A percentile compares a stretch with the other conserved stretches of the same genome.
Conservation (phyloP, 2,329 filamentous ascomycete species). For the Talaromyces sp. region DNA sequence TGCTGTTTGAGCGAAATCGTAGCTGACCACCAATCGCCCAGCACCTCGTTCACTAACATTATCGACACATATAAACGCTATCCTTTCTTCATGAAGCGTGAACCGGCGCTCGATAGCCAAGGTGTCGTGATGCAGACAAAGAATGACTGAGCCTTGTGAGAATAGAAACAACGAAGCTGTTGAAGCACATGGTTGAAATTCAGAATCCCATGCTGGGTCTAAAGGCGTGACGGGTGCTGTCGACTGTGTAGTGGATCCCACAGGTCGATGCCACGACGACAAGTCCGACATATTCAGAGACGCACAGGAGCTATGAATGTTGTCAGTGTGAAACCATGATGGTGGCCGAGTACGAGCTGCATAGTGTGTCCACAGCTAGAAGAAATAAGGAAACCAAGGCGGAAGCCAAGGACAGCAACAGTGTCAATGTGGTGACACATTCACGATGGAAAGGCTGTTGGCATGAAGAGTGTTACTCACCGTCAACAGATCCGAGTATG, state of each 20-base stretch:
- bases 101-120: conserved; percentile 85
- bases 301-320: conserved; percentile 12
- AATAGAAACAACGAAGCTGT: conserved; percentile 90
- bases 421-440: conserved; percentile 5
- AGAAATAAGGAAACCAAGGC: neutral
- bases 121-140: conserved; percentile 90
- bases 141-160: conserved; percentile 73
- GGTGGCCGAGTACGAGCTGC: neutral
- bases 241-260: conserved; percentile 57
- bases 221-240: conserved; percentile 44
- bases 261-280: conserved; percentile 59
- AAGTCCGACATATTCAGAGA: conserved; percentile 53
- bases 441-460: neutral
- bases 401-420: neutral
- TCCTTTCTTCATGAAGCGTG: conserved; percentile 75
- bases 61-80: conserved; percentile 81
- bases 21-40: conserved; percentile 85
- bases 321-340: conserved; percentile 16
- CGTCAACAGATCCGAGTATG: conserved; percentile 11
- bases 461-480: conserved; percentile 11
- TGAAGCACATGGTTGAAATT: conserved; percentile 83
- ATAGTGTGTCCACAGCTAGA: neutral
- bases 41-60: conserved; percentile 84
- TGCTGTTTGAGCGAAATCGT: conserved; percentile 83
- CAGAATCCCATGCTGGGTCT: conserved; percentile 33